Evolutionary conservation across 805 yeast genomes (phyloP).

Genomic region (Metschnikowia gelsemii): DNA sequence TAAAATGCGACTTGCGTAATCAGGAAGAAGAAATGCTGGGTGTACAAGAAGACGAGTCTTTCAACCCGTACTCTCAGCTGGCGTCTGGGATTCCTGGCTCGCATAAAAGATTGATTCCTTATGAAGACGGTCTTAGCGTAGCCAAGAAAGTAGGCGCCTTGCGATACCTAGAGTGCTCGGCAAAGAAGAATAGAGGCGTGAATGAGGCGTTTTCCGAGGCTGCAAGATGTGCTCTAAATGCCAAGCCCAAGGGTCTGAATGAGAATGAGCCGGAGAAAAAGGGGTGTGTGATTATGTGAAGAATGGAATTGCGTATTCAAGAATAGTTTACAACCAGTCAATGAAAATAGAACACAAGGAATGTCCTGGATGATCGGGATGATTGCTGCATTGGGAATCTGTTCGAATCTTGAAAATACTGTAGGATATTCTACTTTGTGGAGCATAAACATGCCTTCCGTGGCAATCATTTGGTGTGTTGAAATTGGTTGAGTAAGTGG

Average conservation of each 20-base stretch:
- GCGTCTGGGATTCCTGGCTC: constrained; percentile 36
- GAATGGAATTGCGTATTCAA: not conserved
- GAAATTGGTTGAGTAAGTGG: too few species aligned
- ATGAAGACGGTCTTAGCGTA: constrained; percentile 90
- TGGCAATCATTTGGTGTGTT: too few species aligned
- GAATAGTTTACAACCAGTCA: too few species aligned
- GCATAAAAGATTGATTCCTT: constrained; percentile 62
- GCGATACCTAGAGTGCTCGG: constrained; percentile 94
- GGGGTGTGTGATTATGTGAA: constrained; percentile 40
- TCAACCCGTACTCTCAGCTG: constrained; percentile 33
- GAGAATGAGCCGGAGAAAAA: constrained; percentile 45
- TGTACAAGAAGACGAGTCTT: constrained; percentile 27
- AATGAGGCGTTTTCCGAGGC: constrained; percentile 99
- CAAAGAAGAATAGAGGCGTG: constrained; percentile 95
- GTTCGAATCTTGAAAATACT: too few species aligned
- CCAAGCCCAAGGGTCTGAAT: constrained; percentile 74
- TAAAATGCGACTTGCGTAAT: constrained; percentile 88
- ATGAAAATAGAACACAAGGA: not conserved
- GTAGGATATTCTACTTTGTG: too few species aligned
- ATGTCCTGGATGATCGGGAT: not conserved
- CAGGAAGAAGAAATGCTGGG: constrained; percentile 44
- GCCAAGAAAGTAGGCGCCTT: constrained; percentile 93
- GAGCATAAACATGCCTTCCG: too few species aligned
- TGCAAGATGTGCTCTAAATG: constrained; percentile 91
- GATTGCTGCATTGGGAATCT: too few species aligned